Conservation (phyloP, 768 basidiomycete genomes). For the Pulveroboletus sp. region DNA sequence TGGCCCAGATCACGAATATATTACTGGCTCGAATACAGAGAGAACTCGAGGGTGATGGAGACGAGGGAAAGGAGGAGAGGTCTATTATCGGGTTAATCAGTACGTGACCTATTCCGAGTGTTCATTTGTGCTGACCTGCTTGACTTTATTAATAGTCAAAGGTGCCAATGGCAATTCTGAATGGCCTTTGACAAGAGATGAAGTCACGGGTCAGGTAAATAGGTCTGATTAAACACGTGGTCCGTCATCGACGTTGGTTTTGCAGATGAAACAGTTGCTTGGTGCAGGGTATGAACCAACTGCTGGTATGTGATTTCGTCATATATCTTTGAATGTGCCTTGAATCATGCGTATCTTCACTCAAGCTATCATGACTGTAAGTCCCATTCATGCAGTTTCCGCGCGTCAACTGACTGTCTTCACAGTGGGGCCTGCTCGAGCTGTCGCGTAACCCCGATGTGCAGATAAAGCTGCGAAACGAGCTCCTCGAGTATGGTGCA, state of each 20-base stretch:
- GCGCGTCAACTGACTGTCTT: background rate
- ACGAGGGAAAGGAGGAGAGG: slow-evolving; percentile 17
- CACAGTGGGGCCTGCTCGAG: slow-evolving; percentile 57
- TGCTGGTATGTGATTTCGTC: slow-evolving; percentile 8
- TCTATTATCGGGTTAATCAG: slow-evolving; percentile 26
- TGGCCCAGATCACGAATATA: slow-evolving; percentile 37
- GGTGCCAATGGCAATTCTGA: slow-evolving; percentile 25
- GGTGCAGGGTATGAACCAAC: slow-evolving; percentile 22
- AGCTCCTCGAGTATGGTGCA: slow-evolving; percentile 37
- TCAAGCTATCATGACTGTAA: slow-evolving; percentile 17
- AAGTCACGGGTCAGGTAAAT: slow-evolving; percentile 27
- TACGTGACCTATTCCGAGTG: slow-evolving; percentile 11
- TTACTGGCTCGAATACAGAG: slow-evolving; percentile 34
- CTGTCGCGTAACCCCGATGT: slow-evolving; percentile 40
- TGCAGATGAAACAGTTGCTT: slow-evolving; percentile 17
- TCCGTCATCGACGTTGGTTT: background rate
- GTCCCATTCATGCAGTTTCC: background rate
- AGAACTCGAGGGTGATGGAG: slow-evolving; percentile 24
- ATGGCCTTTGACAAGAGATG: slow-evolving; percentile 24
- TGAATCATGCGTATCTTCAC: background rate
- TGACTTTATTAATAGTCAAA: slow-evolving; percentile 27
- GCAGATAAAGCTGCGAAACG: slow-evolving; percentile 46
- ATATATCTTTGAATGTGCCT: too few species aligned
- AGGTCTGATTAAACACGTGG: background rate
- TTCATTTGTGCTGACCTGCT: slow-evolving; percentile 3